Conservation (phyloP, 306 rosid genomes). For the Lathyrus sativus region DNA sequence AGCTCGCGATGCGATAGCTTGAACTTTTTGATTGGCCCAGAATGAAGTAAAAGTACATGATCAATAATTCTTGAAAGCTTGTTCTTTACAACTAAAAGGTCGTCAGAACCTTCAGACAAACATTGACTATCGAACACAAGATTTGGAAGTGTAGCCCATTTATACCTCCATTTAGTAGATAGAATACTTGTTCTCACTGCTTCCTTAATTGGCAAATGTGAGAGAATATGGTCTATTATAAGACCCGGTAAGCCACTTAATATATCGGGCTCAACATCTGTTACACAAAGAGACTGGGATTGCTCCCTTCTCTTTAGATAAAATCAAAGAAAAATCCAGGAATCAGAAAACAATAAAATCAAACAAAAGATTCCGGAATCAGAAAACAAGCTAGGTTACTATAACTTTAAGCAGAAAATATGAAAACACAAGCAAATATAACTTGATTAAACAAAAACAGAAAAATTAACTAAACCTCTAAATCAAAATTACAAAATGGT, state of each 20-base stretch:
- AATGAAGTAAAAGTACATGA: constrained; percentile 69
- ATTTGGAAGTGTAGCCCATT: constrained; percentile 49
- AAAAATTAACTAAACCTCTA: background rate
- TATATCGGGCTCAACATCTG: constrained; percentile 53
- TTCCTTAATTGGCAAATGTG: constrained; percentile 52
- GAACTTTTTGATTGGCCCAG: constrained; percentile 55
- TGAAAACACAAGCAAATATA: background rate
- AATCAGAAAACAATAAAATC: constrained; percentile 30
- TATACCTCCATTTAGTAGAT: constrained; percentile 73
- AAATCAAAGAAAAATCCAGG: constrained; percentile 23
- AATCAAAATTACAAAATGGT: constrained; percentile 6
- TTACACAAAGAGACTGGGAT: constrained; percentile 36
- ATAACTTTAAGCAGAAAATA: too few species aligned
- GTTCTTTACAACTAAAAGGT: constrained; percentile 42
- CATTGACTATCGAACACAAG: constrained; percentile 63
- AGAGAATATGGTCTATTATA: constrained; percentile 54
- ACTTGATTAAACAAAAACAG: background rate
- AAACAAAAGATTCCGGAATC: too few species aligned
- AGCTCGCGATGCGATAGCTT: constrained; percentile 59
- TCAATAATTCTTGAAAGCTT: constrained; percentile 57
- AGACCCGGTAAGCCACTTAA: constrained; percentile 58
- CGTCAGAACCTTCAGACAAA: constrained; percentile 35
- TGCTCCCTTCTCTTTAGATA: constrained; percentile 43
- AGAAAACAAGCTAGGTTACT: background rate
- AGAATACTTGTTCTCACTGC: constrained; percentile 66